These are phyloP conservation scores for Isoetes taiwanensis DNA, from an alignment of 75 land plant genomes.

Conservation along the genomic window DNA sequence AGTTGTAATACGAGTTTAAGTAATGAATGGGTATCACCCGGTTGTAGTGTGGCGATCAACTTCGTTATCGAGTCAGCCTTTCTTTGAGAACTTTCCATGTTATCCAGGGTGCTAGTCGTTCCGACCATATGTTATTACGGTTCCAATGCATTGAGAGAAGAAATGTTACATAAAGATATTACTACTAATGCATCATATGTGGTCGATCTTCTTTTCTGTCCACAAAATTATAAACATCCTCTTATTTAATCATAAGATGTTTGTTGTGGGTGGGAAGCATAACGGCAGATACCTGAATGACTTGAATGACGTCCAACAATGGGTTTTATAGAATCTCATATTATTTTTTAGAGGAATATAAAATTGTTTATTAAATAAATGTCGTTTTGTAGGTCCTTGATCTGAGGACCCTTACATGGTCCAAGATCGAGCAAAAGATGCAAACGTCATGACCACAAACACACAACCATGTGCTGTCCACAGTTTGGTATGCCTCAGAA, in stretches of 20 bases:
- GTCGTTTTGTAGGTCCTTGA: slow-evolving; percentile 49
- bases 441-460: slow-evolving; percentile 24
- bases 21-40: slow-evolving; percentile 70
- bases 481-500: slow-evolving; percentile 52
- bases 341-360: background rate
- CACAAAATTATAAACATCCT: too few species aligned
- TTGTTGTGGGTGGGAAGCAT: slow-evolving; percentile 86
- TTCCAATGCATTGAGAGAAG: too few species aligned
- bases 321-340: background rate
- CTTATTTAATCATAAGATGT: too few species aligned
- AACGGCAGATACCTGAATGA: slow-evolving; percentile 98
- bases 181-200: too few species aligned
- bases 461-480: slow-evolving; percentile 86
- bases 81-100: background rate
- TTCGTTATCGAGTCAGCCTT: slow-evolving; percentile 66
- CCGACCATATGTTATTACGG: too few species aligned
- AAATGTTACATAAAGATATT: too few species aligned
- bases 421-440: slow-evolving; percentile 58
- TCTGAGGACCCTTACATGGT: slow-evolving; percentile 77
- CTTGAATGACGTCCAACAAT: slow-evolving; percentile 61
- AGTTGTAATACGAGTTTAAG: slow-evolving; percentile 42
- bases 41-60: slow-evolving; percentile 70
- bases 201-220: too few species aligned
- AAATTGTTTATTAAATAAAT: background rate
- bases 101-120: background rate